Evolutionary conservation across 2,329 filamentous ascomycete genomes (phyloP).

Genomic region (Cladosporium sp.): DNA sequence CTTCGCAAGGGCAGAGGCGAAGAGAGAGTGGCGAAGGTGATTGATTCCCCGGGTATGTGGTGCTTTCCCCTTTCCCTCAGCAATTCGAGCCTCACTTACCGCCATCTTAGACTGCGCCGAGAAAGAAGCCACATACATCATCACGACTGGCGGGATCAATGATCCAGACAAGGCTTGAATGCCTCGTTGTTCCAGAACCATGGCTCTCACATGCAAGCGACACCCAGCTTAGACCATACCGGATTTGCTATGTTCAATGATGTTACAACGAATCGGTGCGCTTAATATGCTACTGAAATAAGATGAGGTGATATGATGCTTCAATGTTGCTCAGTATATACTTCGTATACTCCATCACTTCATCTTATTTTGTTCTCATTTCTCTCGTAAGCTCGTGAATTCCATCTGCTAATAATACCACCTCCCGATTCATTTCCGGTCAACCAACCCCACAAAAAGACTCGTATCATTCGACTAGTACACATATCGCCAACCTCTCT

Average conservation of each 20-base stretch:
- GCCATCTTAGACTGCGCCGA: slow-evolving; percentile 58
- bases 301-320: too few relatives aligned
- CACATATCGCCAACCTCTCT: slow-evolving; percentile 28
- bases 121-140: slow-evolving; percentile 65
- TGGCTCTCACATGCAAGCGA: not conserved
- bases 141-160: slow-evolving; percentile 65
- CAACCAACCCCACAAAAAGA: too few relatives aligned
- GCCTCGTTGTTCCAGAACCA: not conserved
- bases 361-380: too few relatives aligned
- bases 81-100: slow-evolving; percentile 18
- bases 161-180: slow-evolving; percentile 58
- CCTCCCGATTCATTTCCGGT: too few relatives aligned
- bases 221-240: too few relatives aligned
- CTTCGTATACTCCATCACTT: too few relatives aligned
- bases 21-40: slow-evolving; percentile 65
- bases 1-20: slow-evolving; percentile 66
- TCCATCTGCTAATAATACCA: too few relatives aligned
- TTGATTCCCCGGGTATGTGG: slow-evolving; percentile 58
- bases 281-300: not conserved
- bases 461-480: slow-evolving; percentile 19
- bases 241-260: not conserved
- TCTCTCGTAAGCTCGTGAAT: too few relatives aligned
- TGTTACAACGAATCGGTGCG: not conserved
- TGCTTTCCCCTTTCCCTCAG: not conserved
- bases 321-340: too few relatives aligned